These are phyloP conservation scores for Acacia crassicarpa DNA, from an alignment of 306 rosid genomes.

Conservation along the genomic window DNA sequence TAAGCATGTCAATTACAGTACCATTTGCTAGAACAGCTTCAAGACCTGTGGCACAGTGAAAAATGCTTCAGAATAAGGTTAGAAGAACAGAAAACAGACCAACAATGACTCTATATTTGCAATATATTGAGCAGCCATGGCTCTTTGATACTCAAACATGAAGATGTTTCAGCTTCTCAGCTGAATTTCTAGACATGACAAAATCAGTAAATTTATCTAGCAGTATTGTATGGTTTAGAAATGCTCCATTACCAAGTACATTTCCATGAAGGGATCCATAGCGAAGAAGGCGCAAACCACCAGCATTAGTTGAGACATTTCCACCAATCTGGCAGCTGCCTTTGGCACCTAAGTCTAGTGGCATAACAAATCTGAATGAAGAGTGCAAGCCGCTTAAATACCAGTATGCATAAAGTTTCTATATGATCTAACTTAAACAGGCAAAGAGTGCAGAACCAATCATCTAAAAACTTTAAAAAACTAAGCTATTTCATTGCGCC, in stretches of 20 bases:
- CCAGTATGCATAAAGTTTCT: conserved; percentile 22
- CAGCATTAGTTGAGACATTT: conserved; percentile 94
- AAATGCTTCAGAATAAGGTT: conserved; percentile 32
- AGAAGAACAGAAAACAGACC: conserved; percentile 22
- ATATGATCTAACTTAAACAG: conserved; percentile 16
- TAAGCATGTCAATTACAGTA: conserved; percentile 86
- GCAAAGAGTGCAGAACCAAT: conserved; percentile 11
- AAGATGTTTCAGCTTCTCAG: conserved; percentile 22
- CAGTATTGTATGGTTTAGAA: neutral
- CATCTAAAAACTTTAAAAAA: conserved; percentile 28
- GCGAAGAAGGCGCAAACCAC: conserved; percentile 92
- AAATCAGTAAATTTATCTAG: conserved; percentile 20
- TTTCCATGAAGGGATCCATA: conserved; percentile 97
- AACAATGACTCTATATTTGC: conserved; percentile 24
- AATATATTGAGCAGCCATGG: conserved; percentile 21
- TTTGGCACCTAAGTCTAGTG: conserved; percentile 98
- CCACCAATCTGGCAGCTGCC: conserved; percentile 99
- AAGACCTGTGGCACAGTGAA: conserved; percentile 56
- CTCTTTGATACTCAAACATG: neutral
- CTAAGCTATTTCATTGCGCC: conserved; percentile 13
- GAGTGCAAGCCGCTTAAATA: conserved; percentile 48
- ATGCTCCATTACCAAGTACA: conserved; percentile 70
- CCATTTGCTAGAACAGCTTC: conserved; percentile 96
- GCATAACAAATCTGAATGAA: conserved; percentile 93
- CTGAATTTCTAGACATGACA: conserved; percentile 28